Evolutionary conservation across 2,329 filamentous ascomycete species (phyloP).

Genomic region (Sordariomycetes sp.): DNA sequence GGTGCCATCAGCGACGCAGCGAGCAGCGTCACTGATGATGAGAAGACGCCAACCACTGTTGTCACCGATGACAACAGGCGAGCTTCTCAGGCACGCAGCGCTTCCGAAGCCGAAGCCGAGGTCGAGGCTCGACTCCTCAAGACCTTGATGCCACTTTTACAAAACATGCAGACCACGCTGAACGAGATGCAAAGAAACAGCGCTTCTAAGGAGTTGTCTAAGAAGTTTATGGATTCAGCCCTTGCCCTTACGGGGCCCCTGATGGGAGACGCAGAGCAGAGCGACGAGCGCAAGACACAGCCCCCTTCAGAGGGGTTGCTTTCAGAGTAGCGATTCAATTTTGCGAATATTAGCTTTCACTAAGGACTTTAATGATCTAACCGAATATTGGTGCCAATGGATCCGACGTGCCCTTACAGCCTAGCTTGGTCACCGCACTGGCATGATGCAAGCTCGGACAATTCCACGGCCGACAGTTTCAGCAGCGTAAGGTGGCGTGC

Average conservation of each 20-base stretch:
- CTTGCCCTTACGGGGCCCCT: not conserved
- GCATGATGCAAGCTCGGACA: no score
- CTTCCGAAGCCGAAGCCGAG: not conserved
- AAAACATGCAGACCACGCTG: slow-evolving; percentile 4
- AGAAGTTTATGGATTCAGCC: slow-evolving; percentile 2
- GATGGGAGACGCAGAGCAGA: no score
- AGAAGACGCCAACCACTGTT: not conserved
- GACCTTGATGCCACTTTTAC: slow-evolving; percentile 3
- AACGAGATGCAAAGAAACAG: slow-evolving; percentile 3
- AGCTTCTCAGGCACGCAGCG: not conserved
- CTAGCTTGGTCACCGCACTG: no score
- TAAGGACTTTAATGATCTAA: no score
- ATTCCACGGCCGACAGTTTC: no score
- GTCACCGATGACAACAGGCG: not conserved
- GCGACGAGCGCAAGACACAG: no score
- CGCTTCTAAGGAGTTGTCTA: not conserved
- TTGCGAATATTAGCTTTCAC: no score
- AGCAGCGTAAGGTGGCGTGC: no score
- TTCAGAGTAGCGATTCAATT: no score
- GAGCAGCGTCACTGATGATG: not conserved
- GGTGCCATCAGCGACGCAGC: not conserved
- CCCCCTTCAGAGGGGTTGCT: no score
- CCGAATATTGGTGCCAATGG: no score
- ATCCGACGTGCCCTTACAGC: no score
- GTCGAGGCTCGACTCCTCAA: slow-evolving; percentile 2